A percentile compares a stretch with the other conserved stretches of the same genome.
Evolutionary conservation across 2,329 filamentous ascomycete genomes (phyloP).

Genomic region (Alternaria triticina): DNA sequence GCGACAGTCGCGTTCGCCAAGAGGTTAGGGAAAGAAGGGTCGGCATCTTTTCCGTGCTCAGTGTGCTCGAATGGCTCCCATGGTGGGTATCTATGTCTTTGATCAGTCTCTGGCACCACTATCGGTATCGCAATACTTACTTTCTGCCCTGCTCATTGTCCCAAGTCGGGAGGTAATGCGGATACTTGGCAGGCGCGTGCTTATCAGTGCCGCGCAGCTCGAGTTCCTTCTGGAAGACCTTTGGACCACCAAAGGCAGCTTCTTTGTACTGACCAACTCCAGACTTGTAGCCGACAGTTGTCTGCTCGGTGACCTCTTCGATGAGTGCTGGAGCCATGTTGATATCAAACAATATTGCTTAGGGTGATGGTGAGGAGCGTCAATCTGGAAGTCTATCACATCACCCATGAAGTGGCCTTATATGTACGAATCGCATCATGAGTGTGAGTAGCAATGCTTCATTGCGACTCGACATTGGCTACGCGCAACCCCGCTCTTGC

Average conservation of each 20-base stretch:
- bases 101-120: slow-evolving; percentile 1
- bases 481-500: slow-evolving; percentile 19
- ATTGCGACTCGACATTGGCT: background rate
- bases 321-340: slow-evolving; percentile 54
- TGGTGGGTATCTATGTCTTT: slow-evolving; percentile 61
- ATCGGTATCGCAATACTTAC: background rate
- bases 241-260: slow-evolving; percentile 52
- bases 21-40: slow-evolving; percentile 72
- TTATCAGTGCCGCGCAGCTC: slow-evolving; percentile 62
- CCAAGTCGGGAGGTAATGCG: slow-evolving; percentile 77
- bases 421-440: slow-evolving; percentile 8
- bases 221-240: slow-evolving; percentile 55
- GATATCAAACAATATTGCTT: background rate
- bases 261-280: slow-evolving; percentile 50
- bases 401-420: slow-evolving; percentile 11
- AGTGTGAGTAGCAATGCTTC: slow-evolving; percentile 5
- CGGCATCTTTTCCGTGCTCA: slow-evolving; percentile 78
- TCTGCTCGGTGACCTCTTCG: slow-evolving; percentile 40
- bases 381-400: background rate
- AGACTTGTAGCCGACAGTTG: slow-evolving; percentile 37
- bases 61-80: slow-evolving; percentile 73
- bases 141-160: slow-evolving; percentile 58
- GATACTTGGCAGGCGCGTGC: slow-evolving; percentile 66
- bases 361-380: background rate
- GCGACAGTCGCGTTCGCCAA: slow-evolving; percentile 61